Base-by-base conservation (phyloP, 2,329 filamentous ascomycete species). In the Fusarium caatingaense region DNA sequence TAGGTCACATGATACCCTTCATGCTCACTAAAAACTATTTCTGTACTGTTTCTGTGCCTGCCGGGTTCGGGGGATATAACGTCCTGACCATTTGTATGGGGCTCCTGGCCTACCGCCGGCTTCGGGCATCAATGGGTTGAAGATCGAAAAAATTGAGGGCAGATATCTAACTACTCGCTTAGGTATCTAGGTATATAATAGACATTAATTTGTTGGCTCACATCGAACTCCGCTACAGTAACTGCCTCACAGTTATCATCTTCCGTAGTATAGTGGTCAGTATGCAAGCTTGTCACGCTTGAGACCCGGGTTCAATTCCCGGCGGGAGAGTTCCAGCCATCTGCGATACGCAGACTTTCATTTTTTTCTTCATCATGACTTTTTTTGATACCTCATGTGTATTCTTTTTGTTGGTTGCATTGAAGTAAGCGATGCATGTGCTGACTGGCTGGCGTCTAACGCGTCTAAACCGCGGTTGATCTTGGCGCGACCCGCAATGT, bases 261-360 rank as follows among this genome's bases (percentile, higher is more conserved):
- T 64, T 64, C 32, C 42, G 42, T 67, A 63, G 51, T 67, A 63
- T 67, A 67, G 50, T 67, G 62, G 63, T 68, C 53, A 68, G 53
- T 64, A 67, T 58, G 51, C 58, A 58, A 68, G 64, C 60, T 65
- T 65, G 37, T 60, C 60, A 65, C 54, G 60, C 62, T 66, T 65
- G 47, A 66, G 61, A 63, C 64, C 64, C 51, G 65, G 58, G 53
- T 68, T 66, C 47, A 59, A 64, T 68, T 58, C 64, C 64, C 53
- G 48, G 65, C 64, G 63, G 48, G 65, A 64, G 59, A 68, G 59
- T 47, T 42, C 61, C 53, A 59, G 34, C 59, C 64, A 56, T 34
- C 27, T 68, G 64, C 42, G 32, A 41, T 63, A 50, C 42, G 13
- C 47, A 68, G 32, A 27, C 27, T 5, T 13, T 15, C 6, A 3